Conservation (phyloP, 2,329 filamentous ascomycete genomes). For the Rhinocladiella similis region DNA sequence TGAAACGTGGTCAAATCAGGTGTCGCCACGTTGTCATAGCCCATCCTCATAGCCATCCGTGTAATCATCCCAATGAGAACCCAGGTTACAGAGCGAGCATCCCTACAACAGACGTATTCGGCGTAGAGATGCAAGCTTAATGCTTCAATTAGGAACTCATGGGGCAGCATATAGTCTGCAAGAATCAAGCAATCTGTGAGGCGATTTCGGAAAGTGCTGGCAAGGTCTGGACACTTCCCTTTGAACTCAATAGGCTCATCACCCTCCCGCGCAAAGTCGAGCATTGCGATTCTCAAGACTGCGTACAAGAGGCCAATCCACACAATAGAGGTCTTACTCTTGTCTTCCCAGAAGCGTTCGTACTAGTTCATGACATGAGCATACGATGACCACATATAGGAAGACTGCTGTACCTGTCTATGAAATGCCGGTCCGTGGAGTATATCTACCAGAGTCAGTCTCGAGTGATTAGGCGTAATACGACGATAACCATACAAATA, state of each 20-base stretch:
- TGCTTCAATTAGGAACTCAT: slow-evolving; percentile 27
- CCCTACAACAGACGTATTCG: slow-evolving; percentile 30
- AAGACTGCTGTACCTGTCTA: slow-evolving; percentile 44
- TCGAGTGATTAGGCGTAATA: neutral
- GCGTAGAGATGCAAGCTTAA: slow-evolving; percentile 29
- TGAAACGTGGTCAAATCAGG: slow-evolving; percentile 27
- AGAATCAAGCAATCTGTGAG: slow-evolving; percentile 28
- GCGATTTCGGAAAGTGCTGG: slow-evolving; percentile 11
- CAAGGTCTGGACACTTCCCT: slow-evolving; percentile 18
- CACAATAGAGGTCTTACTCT: slow-evolving; percentile 1
- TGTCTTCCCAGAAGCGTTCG: slow-evolving; percentile 14
- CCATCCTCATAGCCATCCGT: slow-evolving; percentile 32
- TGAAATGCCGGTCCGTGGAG: slow-evolving; percentile 84
- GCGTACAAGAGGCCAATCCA: slow-evolving; percentile 15
- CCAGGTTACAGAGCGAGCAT: slow-evolving; percentile 30
- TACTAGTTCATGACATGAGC: slow-evolving; percentile 6
- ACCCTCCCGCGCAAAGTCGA: slow-evolving; percentile 15
- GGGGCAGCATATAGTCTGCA: slow-evolving; percentile 30
- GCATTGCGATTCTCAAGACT: slow-evolving; percentile 15
- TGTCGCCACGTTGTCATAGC: slow-evolving; percentile 34
- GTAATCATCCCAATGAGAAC: slow-evolving; percentile 29
- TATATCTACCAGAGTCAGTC: slow-evolving; percentile 50
- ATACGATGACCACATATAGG: neutral
- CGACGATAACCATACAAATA: slow-evolving; percentile 33
- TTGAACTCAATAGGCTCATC: slow-evolving; percentile 15